Conservation (phyloP, 176 grass and related monocot species). For the Oryza nivara region DNA sequence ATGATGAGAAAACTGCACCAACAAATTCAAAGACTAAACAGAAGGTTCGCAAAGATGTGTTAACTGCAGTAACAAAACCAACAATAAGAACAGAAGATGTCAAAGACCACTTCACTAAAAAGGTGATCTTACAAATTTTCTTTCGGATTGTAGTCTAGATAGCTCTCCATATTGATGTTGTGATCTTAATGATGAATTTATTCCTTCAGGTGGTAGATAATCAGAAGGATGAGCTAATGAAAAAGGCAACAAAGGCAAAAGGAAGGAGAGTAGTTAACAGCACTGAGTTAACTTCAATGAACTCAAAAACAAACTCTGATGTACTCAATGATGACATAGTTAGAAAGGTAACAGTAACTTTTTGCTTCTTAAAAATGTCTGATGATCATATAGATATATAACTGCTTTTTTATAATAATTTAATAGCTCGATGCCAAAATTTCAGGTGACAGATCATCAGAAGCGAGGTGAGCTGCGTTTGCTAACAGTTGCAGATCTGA, state of each 20-base stretch:
- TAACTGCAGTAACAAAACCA: conserved; percentile 35
- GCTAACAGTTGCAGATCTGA: conserved; percentile 70
- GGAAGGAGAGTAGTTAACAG: conserved; percentile 9
- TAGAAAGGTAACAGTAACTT: conserved; percentile 41
- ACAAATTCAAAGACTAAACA: conserved; percentile 42
- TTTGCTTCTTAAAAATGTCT: background rate
- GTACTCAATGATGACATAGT: conserved; percentile 30
- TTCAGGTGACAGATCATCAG: conserved; percentile 68
- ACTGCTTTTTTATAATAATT: background rate
- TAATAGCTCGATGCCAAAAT: conserved; percentile 17
- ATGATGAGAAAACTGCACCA: conserved; percentile 31
- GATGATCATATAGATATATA: background rate
- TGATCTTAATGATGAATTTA: conserved; percentile 16
- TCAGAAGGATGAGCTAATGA: conserved; percentile 27
- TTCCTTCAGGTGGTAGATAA: conserved; percentile 32
- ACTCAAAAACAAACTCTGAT: conserved; percentile 30
- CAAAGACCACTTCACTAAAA: conserved; percentile 27
- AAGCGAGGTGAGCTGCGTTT: conserved; percentile 62
- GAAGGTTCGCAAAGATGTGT: conserved; percentile 41
- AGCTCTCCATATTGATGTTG: conserved; percentile 26
- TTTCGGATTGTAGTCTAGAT: background rate
- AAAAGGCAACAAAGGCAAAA: conserved; percentile 36
- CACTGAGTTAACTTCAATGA: conserved; percentile 13
- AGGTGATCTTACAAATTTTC: conserved; percentile 24
- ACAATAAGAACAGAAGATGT: conserved; percentile 39